These are phyloP conservation scores for Magnaporthiopsis incrustans DNA, from an alignment of 2,329 filamentous ascomycete species.

Conservation along the genomic window DNA sequence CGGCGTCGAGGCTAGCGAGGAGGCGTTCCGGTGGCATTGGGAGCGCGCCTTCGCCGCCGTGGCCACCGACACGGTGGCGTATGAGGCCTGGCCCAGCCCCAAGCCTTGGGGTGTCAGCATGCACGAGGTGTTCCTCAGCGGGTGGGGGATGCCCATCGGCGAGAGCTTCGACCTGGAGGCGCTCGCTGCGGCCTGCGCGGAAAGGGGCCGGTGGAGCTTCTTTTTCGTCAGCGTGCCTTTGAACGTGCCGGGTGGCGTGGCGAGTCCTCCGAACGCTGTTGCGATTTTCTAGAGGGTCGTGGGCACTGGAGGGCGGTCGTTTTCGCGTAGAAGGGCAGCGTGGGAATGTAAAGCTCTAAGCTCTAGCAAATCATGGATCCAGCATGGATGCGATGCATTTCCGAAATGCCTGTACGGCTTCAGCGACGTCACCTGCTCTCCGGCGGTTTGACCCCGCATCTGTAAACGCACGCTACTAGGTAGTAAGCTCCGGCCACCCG, in stretches of 20 bases:
- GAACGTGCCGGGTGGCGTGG: conserved; percentile 27
- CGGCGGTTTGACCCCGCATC: too few species aligned
- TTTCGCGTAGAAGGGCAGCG: background rate
- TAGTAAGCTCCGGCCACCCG: too few species aligned
- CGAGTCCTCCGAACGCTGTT: conserved; percentile 29
- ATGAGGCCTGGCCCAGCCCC: conserved; percentile 30
- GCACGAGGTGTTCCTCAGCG: conserved; percentile 35
- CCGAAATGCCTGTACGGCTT: too few species aligned
- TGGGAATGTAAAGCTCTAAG: too few species aligned
- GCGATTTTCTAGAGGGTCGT: conserved; percentile 21
- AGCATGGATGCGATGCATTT: too few species aligned
- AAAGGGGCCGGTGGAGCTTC: conserved; percentile 27
- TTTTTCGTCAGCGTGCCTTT: conserved; percentile 31
- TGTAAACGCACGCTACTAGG: too few species aligned
- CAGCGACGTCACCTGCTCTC: too few species aligned
- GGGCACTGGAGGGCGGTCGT: background rate
- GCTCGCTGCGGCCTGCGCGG: conserved; percentile 25
- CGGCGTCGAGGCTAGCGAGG: conserved; percentile 29
- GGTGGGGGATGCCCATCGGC: conserved; percentile 44
- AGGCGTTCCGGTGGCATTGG: conserved; percentile 36
- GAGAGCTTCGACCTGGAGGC: conserved; percentile 39
- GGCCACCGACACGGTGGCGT: conserved; percentile 32
- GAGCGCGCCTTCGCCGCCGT: conserved; percentile 35
- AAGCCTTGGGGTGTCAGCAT: conserved; percentile 9
- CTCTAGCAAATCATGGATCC: too few species aligned